These are phyloP conservation scores for Forsythia suspensa DNA, from an alignment of 257 asterid species.

Conservation along the genomic window DNA sequence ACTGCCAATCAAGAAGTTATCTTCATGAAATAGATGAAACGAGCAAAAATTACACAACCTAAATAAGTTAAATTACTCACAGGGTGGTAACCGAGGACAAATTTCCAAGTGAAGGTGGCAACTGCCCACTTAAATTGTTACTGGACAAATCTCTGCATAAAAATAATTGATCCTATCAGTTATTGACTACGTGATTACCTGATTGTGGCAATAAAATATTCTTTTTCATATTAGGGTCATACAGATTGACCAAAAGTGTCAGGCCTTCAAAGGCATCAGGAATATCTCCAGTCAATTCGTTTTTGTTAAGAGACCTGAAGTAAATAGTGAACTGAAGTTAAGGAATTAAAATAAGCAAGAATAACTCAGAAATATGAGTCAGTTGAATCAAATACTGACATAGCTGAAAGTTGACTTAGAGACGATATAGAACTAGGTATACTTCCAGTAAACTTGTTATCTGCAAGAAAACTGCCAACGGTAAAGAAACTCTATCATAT, in stretches of 20 bases:
- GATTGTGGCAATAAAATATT: conserved; percentile 7
- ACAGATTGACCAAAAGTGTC: conserved; percentile 72
- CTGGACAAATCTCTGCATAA: conserved; percentile 75
- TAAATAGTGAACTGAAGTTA: background rate
- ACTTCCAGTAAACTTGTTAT: conserved; percentile 73
- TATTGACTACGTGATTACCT: conserved; percentile 7
- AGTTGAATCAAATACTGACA: conserved; percentile 48
- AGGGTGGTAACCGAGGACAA: conserved; percentile 65
- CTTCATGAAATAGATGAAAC: background rate
- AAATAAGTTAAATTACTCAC: conserved; percentile 45
- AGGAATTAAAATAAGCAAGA: background rate
- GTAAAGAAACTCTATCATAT: conserved; percentile 53
- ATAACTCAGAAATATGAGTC: background rate
- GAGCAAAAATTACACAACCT: background rate
- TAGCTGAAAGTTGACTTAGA: conserved; percentile 59
- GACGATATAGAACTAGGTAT: conserved; percentile 80
- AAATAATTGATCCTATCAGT: conserved; percentile 20
- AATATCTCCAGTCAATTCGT: conserved; percentile 77
- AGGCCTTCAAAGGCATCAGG: conserved; percentile 88
- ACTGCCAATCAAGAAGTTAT: conserved; percentile 54
- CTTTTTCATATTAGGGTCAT: conserved; percentile 28
- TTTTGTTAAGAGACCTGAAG: conserved; percentile 87
- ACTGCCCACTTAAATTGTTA: conserved; percentile 77
- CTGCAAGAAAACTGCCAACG: conserved; percentile 92
- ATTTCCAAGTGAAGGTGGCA: conserved; percentile 73